A percentile compares a stretch with the other conserved stretches of the same genome.
Conservation (phyloP, 2,329 filamentous ascomycete genomes). For the Onygenales sp. region DNA sequence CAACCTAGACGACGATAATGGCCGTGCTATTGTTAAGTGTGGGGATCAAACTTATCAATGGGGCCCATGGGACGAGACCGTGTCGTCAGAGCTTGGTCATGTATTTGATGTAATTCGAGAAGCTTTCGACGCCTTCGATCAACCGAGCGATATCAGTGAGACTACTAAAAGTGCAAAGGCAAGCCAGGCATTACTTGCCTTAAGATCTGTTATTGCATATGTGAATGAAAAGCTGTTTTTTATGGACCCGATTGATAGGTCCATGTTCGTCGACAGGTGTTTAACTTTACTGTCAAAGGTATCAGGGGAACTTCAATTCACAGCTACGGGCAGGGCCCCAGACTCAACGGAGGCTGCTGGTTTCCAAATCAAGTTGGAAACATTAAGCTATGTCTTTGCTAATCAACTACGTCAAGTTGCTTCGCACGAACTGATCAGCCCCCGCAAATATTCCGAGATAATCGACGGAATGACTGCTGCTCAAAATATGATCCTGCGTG, state of each 20-base stretch:
- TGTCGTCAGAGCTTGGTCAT: conserved; percentile 37
- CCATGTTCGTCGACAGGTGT: conserved; percentile 33
- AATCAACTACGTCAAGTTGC: conserved; percentile 31
- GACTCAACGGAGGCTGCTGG: conserved; percentile 11
- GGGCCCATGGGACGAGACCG: conserved; percentile 47
- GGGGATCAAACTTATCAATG: conserved; percentile 32
- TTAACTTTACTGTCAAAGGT: conserved; percentile 29
- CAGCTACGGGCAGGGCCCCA: no score
- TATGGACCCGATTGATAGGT: conserved; percentile 45
- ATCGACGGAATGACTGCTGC: conserved; percentile 23
- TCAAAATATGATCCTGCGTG: conserved; percentile 26
- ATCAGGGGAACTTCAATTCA: conserved; percentile 20
- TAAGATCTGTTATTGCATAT: conserved; percentile 41
- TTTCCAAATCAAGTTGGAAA: conserved; percentile 16
- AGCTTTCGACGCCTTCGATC: not conserved
- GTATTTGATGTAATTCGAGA: conserved; percentile 24
- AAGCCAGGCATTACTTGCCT: conserved; percentile 13
- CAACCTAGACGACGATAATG: conserved; percentile 34
- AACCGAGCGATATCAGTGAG: conserved; percentile 2
- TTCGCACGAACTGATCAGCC: conserved; percentile 21
- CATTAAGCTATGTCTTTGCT: conserved; percentile 25
- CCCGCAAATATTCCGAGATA: conserved; percentile 15
- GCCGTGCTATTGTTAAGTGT: conserved; percentile 30
- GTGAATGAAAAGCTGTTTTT: conserved; percentile 41
- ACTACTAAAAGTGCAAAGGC: conserved; percentile 6